Percentiles rank a stretch among this genome's conserved stretches.
phyloP scores from a whole-genome alignment of 805 yeast genomes.

The Candida endomychidarum region DNA sequence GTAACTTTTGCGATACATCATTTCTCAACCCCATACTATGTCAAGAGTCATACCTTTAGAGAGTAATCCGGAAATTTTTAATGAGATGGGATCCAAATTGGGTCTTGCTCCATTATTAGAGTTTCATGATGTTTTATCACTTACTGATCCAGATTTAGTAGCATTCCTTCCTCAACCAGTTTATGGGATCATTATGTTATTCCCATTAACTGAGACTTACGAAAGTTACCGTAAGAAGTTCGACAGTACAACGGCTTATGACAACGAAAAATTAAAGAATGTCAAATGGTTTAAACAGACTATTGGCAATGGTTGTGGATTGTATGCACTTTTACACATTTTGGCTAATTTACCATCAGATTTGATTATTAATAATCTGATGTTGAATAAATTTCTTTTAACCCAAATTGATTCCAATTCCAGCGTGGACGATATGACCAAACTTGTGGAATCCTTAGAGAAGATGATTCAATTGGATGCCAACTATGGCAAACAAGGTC shows the following conservation, averaged over 20 bases:
- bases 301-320: conserved; percentile 87
- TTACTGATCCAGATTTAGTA: conserved; percentile 80
- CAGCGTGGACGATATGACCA: conserved; percentile 36
- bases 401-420: conserved; percentile 7
- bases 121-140: conserved; percentile 80
- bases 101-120: conserved; percentile 62
- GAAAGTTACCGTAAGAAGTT: conserved; percentile 49
- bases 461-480: conserved; percentile 39
- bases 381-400: conserved; percentile 23
- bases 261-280: conserved; percentile 29
- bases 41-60: conserved; percentile 76
- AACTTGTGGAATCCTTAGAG: conserved; percentile 49
- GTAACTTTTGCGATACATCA: too few relatives aligned
- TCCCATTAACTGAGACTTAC: conserved; percentile 70
- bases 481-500: conserved; percentile 52
- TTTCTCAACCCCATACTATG: conserved; percentile 1
- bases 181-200: conserved; percentile 70
- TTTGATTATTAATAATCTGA: conserved; percentile 41
- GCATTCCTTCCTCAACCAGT: conserved; percentile 82
- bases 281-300: conserved; percentile 84
- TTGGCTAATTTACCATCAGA: conserved; percentile 48
- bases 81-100: conserved; percentile 60
- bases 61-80: conserved; percentile 84
- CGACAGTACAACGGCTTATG: conserved; percentile 29
- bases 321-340: conserved; percentile 78